These are phyloP conservation scores for Kalanchoe fedtschenkoi DNA, from an alignment of 164 flowering plant genomes.

Conservation along the genomic window DNA sequence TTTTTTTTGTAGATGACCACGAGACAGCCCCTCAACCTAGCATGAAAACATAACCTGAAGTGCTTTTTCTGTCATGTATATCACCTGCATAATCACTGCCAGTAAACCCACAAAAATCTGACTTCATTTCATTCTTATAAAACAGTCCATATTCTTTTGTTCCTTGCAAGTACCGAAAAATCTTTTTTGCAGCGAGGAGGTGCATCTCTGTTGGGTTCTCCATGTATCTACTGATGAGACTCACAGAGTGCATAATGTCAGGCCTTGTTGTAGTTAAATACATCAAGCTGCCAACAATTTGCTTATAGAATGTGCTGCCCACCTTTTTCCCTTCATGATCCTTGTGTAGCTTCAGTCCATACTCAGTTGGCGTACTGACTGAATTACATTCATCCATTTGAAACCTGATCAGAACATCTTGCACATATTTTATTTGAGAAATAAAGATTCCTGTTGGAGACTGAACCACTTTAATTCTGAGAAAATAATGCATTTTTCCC, in stretches of 20 bases:
- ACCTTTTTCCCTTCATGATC: not conserved
- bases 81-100: not conserved
- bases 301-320: not conserved
- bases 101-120: not conserved
- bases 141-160: not conserved
- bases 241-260: not conserved
- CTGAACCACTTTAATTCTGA: not conserved
- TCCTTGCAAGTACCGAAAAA: not conserved
- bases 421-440: not conserved
- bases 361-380: not conserved
- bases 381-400: not conserved
- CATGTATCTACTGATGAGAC: not conserved
- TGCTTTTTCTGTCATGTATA: not conserved
- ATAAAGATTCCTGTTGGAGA: not conserved
- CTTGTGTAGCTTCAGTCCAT: not conserved
- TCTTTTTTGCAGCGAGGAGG: not conserved
- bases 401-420: not conserved
- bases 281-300: not conserved
- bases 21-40: not conserved
- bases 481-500: not conserved
- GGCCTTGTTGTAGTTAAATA: not conserved
- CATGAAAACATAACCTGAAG: not conserved
- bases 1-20: not conserved
- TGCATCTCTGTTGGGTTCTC: not conserved
- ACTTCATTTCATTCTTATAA: not conserved